Base-by-base conservation (phyloP, 163 green algal genomes). In the Scenedesmus sp. region DNA sequence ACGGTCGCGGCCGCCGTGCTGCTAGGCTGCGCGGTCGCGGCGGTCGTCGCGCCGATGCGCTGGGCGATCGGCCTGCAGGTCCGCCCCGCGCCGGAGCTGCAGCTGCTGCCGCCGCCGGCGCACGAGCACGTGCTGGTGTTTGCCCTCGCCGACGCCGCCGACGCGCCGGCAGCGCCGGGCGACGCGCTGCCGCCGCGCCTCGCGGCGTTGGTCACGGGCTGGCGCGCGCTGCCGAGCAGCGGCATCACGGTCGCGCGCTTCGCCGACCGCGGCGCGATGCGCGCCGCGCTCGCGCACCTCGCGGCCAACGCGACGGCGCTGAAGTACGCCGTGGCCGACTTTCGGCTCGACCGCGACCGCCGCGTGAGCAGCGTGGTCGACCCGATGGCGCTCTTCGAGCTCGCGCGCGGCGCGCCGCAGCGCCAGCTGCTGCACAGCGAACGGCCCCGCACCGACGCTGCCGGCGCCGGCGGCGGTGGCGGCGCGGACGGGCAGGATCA, bases 21-120 rank as follows among this genome's bases (percentile, higher is more conserved):
- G 9, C 51, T 77, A n/a, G 51, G 33, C 20, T 20, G 53, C n/a
- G 39, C 39, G 24, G 67, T 53, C 53, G 33, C 33, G 42, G 50
- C 51, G 22, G 67, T 77, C 34, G 34, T 77, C 34, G 67, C 65
- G 33, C 67, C 67, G 10, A 14, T 77, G 9, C 18, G 33, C 13
- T 36, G 54, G 17, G 65, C 42, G n/a, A 45, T 77, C 17, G 67
- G 67, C 15, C 67, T 77, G n/a, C n/a, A n/a, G n/a, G n/a, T n/a
- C n/a, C n/a, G n/a, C n/a, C n/a, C n/a, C n/a, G n/a, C n/a, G n/a
- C n/a, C 39, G 10, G 39, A 47, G 39, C 7, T 47, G 39, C 39
- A 66, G 58, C 31, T 66, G 58, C 44, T 34, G 44, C 63, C 24
- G 28, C 63, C 63, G 15, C 44, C 44, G 4, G 17, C 42, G 47